These are phyloP conservation scores for Agapanthus africanus DNA, from an alignment of 106 monocot genomes.

Conservation along the genomic window DNA sequence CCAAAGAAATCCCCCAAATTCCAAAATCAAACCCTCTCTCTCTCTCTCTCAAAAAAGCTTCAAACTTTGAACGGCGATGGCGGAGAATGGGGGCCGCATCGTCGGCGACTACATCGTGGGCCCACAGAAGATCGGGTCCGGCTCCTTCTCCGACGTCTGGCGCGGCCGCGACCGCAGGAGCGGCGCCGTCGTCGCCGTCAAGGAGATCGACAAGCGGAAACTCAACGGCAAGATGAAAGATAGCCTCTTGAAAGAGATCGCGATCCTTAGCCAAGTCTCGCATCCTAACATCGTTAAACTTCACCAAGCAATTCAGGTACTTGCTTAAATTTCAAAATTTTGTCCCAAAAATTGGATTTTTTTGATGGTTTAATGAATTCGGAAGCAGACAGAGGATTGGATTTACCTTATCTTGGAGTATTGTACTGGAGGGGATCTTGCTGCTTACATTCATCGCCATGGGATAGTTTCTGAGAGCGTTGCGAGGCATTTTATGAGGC, in stretches of 20 bases:
- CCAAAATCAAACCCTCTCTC: too few species aligned
- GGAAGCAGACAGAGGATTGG: conserved; percentile 19
- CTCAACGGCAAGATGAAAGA: conserved; percentile 11
- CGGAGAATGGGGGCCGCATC: too few species aligned
- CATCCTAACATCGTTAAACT: conserved; percentile 28
- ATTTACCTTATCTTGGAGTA: conserved; percentile 24
- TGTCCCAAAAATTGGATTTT: too few species aligned
- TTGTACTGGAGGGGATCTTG: conserved; percentile 29
- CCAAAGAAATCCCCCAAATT: too few species aligned
- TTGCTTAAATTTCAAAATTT: too few species aligned
- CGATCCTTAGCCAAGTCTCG: conserved; percentile 23
- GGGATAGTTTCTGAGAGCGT: conserved; percentile 17
- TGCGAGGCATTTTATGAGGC: conserved; percentile 30
- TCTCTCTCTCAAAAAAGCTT: too few species aligned
- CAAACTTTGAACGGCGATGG: too few species aligned
- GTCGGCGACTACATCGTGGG: conserved; percentile 51
- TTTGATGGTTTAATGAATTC: neutral
- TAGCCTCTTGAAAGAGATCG: conserved; percentile 23
- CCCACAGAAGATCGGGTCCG: conserved; percentile 14
- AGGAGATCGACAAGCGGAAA: conserved; percentile 21
- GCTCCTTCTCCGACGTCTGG: conserved; percentile 28
- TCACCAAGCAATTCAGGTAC: conserved; percentile 23
- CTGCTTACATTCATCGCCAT: conserved; percentile 10
- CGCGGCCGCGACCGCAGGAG: conserved; percentile 14
- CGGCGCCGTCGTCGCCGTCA: conserved; percentile 29